phyloP scores from a whole-genome alignment of 306 rosid genomes.

The Sicyos baderoa region DNA sequence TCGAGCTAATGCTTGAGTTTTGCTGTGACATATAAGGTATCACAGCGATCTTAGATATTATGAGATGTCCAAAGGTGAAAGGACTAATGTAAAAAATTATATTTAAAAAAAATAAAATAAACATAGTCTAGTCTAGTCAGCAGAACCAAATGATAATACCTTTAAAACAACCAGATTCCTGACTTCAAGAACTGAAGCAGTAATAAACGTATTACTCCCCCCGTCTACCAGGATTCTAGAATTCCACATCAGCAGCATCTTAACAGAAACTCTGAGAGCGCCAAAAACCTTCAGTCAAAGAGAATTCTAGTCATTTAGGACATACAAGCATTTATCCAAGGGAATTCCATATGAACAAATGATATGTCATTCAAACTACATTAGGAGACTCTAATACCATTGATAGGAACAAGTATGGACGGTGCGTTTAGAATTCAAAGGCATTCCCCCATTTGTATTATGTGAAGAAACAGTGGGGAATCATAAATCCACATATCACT shows the following conservation, averaged over 20 bases:
- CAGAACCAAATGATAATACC: slow-evolving; percentile 38
- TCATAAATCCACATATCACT: neutral
- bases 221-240: slow-evolving; percentile 78
- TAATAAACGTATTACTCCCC: slow-evolving; percentile 62
- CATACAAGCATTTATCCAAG: neutral
- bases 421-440: neutral
- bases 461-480: neutral
- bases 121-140: slow-evolving; percentile 15
- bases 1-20: slow-evolving; percentile 75
- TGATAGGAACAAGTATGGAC: neutral
- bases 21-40: slow-evolving; percentile 54
- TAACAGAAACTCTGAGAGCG: slow-evolving; percentile 90
- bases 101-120: neutral
- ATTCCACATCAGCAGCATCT: slow-evolving; percentile 96
- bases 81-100: slow-evolving; percentile 18
- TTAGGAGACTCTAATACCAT: neutral
- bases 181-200: slow-evolving; percentile 91
- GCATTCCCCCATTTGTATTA: neutral
- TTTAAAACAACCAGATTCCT: slow-evolving; percentile 86
- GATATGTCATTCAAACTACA: neutral
- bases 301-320: neutral
- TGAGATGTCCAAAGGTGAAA: slow-evolving; percentile 23
- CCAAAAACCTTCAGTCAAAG: slow-evolving; percentile 77
- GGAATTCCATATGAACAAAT: neutral
- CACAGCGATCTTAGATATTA: slow-evolving; percentile 25